phyloP scores from a whole-genome alignment of 345 rosid species.

The Rhodamnia rubescens region DNA sequence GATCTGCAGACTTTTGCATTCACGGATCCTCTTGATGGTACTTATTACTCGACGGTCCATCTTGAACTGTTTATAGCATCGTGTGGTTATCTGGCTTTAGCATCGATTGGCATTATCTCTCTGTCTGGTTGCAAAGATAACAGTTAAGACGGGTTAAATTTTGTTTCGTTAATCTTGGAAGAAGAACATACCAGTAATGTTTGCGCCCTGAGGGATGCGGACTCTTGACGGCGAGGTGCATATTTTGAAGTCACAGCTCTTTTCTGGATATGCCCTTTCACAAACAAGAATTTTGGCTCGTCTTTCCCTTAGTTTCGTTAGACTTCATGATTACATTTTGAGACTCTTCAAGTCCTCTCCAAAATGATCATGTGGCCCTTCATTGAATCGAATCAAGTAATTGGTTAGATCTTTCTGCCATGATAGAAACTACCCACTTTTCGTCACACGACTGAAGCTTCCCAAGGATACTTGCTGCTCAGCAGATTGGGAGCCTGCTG shows the following conservation, averaged over 20 bases:
- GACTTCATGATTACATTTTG: neutral
- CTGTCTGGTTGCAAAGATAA: neutral
- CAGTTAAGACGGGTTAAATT: neutral
- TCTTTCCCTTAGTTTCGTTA: neutral
- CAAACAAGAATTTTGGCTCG: neutral
- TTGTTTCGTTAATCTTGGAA: neutral
- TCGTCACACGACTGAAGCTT: neutral
- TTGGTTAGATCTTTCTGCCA: neutral
- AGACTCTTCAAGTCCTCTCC: neutral
- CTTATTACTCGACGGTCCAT: neutral
- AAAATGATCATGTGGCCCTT: neutral
- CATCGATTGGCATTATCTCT: neutral
- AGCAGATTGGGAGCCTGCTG: neutral
- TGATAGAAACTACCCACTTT: neutral
- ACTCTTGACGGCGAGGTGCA: neutral
- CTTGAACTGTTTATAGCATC: constrained; percentile 1
- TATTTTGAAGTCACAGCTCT: neutral
- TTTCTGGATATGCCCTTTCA: neutral
- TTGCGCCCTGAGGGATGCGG: neutral
- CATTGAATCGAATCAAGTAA: neutral
- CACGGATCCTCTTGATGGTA: constrained; percentile 73
- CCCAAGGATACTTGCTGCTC: neutral
- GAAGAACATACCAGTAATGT: neutral
- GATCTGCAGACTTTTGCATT: constrained; percentile 23
- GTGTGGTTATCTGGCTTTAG: neutral